These are phyloP conservation scores for Colletotrichum sp. DNA, from an alignment of 2,329 filamentous ascomycete genomes.

Conservation along the genomic window DNA sequence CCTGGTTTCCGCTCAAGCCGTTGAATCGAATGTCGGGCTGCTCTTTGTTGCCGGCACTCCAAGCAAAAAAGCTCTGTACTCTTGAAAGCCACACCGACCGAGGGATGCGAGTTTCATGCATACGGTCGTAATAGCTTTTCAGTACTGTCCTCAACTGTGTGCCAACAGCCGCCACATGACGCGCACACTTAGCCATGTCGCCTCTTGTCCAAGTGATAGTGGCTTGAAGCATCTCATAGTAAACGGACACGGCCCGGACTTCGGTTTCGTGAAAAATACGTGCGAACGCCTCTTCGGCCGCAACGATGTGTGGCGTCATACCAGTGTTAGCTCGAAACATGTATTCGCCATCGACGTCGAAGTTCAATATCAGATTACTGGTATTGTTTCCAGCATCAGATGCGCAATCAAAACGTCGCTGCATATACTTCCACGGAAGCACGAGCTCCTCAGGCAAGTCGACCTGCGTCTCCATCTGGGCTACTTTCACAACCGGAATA, in stretches of 20 bases:
- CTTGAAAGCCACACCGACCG: neutral
- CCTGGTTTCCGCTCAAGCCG: neutral
- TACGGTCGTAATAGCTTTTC: neutral
- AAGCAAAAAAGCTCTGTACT: neutral
- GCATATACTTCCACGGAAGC: neutral
- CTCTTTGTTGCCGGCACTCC: neutral
- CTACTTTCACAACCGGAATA: neutral
- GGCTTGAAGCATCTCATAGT: neutral
- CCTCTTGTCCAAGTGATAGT: neutral
- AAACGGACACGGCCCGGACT: neutral
- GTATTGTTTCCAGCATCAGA: neutral
- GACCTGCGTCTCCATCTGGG: neutral
- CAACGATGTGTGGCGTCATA: neutral
- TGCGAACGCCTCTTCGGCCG: neutral
- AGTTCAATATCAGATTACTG: neutral
- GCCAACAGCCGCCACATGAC: neutral
- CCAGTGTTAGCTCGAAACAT: neutral
- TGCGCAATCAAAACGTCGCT: neutral
- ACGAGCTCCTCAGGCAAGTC: neutral
- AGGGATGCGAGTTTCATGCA: neutral
- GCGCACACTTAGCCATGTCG: neutral
- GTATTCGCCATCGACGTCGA: neutral
- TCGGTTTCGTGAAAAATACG: neutral
- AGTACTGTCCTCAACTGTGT: neutral
- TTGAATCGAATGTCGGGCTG: neutral